Conservation (phyloP, 2,329 filamentous ascomycete genomes). For the Neofusicoccum sp. region DNA sequence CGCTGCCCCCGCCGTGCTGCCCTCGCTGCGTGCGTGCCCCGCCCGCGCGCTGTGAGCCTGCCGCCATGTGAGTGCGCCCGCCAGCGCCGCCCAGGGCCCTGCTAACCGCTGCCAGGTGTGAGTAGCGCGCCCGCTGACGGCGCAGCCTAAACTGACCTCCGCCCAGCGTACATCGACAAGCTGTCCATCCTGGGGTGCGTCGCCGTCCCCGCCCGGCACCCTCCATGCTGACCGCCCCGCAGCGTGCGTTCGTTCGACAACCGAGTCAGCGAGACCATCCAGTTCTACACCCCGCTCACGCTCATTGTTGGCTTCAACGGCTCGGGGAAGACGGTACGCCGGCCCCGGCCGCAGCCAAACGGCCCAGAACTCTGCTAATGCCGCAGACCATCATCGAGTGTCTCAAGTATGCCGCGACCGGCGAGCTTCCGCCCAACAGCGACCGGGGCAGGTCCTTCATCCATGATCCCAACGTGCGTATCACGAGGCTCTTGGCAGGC, state of each 20-base stretch:
- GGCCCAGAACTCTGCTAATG: slow-evolving; percentile 10
- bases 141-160: background rate
- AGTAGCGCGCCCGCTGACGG: background rate
- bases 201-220: background rate
- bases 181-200: slow-evolving; percentile 74
- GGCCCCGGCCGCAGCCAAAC: background rate
- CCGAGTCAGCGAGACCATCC: slow-evolving; percentile 70
- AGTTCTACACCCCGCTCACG: slow-evolving; percentile 87
- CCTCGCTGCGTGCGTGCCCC: background rate
- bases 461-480: slow-evolving; percentile 83
- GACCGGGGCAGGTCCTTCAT: slow-evolving; percentile 87
- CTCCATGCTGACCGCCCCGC: background rate
- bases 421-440: slow-evolving; percentile 87
- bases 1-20: background rate
- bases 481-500: background rate
- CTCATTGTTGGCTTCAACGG: slow-evolving; percentile 97
- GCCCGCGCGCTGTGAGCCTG: background rate
- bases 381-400: slow-evolving; percentile 91
- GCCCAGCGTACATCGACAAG: slow-evolving; percentile 78
- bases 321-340: slow-evolving; percentile 78
- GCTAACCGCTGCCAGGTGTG: slow-evolving; percentile 15
- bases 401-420: slow-evolving; percentile 96
- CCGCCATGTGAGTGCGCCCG: slow-evolving; percentile 3
- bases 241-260: slow-evolving; percentile 82
- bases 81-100: background rate